These are phyloP conservation scores for Saccharum hybrid DNA, from an alignment of 202 grass and related monocot species.

Conservation along the genomic window DNA sequence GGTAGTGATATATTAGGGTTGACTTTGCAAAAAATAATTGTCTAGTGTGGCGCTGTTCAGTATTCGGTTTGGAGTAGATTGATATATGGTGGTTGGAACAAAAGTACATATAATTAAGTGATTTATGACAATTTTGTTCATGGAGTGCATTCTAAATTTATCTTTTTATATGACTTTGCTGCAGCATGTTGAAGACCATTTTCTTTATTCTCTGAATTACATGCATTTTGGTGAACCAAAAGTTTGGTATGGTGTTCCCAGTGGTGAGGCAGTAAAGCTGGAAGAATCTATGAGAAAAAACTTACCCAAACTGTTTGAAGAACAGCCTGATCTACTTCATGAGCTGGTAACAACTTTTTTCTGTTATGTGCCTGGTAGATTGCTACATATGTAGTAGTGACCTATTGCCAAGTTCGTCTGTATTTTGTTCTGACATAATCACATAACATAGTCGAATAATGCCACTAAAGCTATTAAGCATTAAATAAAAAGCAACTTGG, in stretches of 20 bases:
- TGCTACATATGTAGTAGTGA: background rate
- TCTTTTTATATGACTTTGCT: constrained; percentile 37
- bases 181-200: constrained; percentile 99
- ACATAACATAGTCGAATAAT: constrained; percentile 21
- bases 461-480: background rate
- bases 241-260: constrained; percentile 92
- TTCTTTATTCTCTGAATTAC: constrained; percentile 96
- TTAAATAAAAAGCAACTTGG: constrained; percentile 30
- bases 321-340: constrained; percentile 96
- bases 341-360: constrained; percentile 70
- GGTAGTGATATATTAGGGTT: background rate
- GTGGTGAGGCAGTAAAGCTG: constrained; percentile 69
- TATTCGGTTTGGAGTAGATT: constrained; percentile 10
- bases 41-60: background rate
- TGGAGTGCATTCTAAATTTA: constrained; percentile 30
- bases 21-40: background rate
- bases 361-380: background rate
- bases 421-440: background rate
- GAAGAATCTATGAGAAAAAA: constrained; percentile 94
- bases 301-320: constrained; percentile 85
- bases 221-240: constrained; percentile 99
- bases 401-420: constrained; percentile 25
- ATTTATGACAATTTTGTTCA: constrained; percentile 20
- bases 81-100: background rate
- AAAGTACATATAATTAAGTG: background rate